Evolutionary conservation across 805 yeast species (phyloP), one percentile per base, ranked within the genome.

Genomic region (Zygoascus biomembranicola): DNA sequence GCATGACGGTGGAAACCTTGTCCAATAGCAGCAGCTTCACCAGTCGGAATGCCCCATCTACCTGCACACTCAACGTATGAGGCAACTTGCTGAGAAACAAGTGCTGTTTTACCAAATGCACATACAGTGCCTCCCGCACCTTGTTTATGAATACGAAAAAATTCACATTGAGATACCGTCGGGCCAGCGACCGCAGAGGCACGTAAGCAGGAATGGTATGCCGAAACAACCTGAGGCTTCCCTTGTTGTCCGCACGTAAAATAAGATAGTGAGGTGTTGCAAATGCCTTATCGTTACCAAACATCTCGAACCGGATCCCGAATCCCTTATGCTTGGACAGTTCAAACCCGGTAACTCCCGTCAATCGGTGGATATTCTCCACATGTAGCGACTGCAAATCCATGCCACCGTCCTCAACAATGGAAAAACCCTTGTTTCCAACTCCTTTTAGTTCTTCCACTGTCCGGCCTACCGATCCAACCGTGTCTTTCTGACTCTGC

Each of bases 41-140:
- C 39, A 51, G 52, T 13, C 56, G 44, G 14, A 50, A 52, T 2
- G 59, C 52, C 5, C 52, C 50, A 20, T 59, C 62, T 2, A 50
- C 52, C 37, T 59, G 56, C 2, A 59, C 52, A 5, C 28, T 19
- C 19, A 31, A 20, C 43, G 56, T 54, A 18, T 47, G 47, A 6
- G 52, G 52, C 32, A 50, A 87, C 0, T 95, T 95, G 68, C 88
- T 95, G 50, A 87, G 70, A 57, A 89, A 86, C 1, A 84, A 80
- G 64, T 87, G 95, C 47, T 87, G 76, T 46, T 78, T 74, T 55
- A 82, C 84, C 37, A 85, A 94, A 64, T 89, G 95, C 23, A 66
- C 73, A 64, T 89, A 80, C 18, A 89, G 60, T 0, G 82, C 83
- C 14, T 41, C 16, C 10, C 58, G 52, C 13, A 59, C 50, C n/a